Percentiles rank a stretch among this genome's conserved stretches.
Evolutionary conservation across 2,329 filamentous ascomycete genomes (phyloP).

Genomic region (Xylariaceae sp.): DNA sequence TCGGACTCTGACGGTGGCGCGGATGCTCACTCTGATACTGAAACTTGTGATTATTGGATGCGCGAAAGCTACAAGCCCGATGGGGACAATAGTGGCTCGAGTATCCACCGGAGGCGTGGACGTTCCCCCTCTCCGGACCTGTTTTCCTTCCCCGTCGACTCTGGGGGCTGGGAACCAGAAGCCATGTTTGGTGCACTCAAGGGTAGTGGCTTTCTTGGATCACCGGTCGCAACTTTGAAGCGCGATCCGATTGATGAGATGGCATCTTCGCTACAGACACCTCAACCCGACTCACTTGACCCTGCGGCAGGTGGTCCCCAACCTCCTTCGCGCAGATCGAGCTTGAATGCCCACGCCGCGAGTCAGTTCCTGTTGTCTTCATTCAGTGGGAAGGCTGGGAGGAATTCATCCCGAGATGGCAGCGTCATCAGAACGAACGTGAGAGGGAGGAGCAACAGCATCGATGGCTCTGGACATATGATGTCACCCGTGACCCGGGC

Average conservation of each 20-base stretch:
- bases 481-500: slow-evolving; percentile 8
- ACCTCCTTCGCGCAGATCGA: slow-evolving; percentile 60
- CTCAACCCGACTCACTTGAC: slow-evolving; percentile 47
- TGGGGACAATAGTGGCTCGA: slow-evolving; percentile 19
- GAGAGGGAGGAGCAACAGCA: slow-evolving; percentile 40
- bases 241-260: slow-evolving; percentile 56
- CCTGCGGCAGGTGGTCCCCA: slow-evolving; percentile 41
- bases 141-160: slow-evolving; percentile 57
- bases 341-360: slow-evolving; percentile 56
- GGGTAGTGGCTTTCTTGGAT: slow-evolving; percentile 44
- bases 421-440: slow-evolving; percentile 26
- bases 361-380: slow-evolving; percentile 33
- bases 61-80: slow-evolving; percentile 57
- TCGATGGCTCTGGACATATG: slow-evolving; percentile 36
- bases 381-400: slow-evolving; percentile 32
- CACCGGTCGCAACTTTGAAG: slow-evolving; percentile 42
- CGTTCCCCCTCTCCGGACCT: slow-evolving; percentile 56
- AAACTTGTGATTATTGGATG: slow-evolving; percentile 64
- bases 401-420: slow-evolving; percentile 28
- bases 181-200: slow-evolving; percentile 53
- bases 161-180: slow-evolving; percentile 55
- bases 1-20: slow-evolving; percentile 52
- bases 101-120: slow-evolving; percentile 19
- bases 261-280: slow-evolving; percentile 49
- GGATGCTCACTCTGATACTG: slow-evolving; percentile 49